Evolutionary conservation across 2,329 filamentous ascomycete genomes (phyloP).

Genomic region (Aspergillus cejpii): DNA sequence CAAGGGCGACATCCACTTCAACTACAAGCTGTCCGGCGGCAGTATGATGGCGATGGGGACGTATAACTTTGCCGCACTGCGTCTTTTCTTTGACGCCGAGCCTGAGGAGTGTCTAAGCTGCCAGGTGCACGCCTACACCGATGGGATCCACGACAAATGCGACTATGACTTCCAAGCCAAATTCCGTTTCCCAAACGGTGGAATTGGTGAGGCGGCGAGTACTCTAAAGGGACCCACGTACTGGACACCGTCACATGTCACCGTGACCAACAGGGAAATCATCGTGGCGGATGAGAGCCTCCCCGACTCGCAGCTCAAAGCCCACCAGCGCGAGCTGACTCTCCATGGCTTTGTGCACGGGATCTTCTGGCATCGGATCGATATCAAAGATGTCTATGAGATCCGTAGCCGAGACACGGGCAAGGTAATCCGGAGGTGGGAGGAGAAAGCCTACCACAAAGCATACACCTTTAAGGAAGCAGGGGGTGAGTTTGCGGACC

Average conservation of each 20-base stretch:
- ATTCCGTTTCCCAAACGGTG: slow-evolving; percentile 40
- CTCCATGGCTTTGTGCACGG: slow-evolving; percentile 12
- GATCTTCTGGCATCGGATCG: slow-evolving; percentile 15
- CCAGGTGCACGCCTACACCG: slow-evolving; percentile 19
- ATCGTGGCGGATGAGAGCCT: slow-evolving; percentile 3
- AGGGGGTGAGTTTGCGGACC: neutral
- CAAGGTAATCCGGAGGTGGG: neutral
- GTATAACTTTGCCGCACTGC: slow-evolving; percentile 36
- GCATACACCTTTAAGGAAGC: neutral
- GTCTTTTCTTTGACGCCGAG: slow-evolving; percentile 35
- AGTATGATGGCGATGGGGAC: slow-evolving; percentile 29
- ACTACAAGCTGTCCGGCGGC: slow-evolving; percentile 41
- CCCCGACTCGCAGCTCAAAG: slow-evolving; percentile 1
- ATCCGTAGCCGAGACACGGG: slow-evolving; percentile 20
- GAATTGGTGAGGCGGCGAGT: slow-evolving; percentile 32
- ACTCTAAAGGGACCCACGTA: no score
- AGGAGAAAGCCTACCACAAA: neutral
- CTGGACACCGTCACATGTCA: slow-evolving; percentile 15
- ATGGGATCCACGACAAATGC: slow-evolving; percentile 32
- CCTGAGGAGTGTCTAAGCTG: slow-evolving; percentile 38
- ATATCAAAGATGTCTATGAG: slow-evolving; percentile 30
- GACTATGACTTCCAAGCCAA: slow-evolving; percentile 34
- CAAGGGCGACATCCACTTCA: slow-evolving; percentile 41
- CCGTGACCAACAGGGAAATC: slow-evolving; percentile 6
- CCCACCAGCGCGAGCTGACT: slow-evolving; percentile 5